Percentiles rank a stretch among this genome's conserved stretches.
These are phyloP conservation scores for Geranomyces michiganensis DNA, from an alignment of 192 early-diverging fungal genomes.

Conservation along the genomic window DNA sequence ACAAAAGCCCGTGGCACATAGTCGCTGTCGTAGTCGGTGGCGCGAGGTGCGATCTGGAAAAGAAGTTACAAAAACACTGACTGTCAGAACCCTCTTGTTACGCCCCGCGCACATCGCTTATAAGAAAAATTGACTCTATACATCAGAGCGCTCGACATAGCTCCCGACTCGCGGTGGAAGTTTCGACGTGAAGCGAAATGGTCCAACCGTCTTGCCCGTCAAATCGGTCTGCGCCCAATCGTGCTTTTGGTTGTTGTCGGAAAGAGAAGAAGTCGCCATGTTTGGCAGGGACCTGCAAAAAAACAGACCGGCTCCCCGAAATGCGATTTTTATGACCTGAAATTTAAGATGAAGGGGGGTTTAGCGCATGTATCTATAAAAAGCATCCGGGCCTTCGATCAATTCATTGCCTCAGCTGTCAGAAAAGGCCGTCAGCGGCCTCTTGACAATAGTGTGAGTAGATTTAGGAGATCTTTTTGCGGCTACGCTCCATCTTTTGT, in stretches of 20 bases:
- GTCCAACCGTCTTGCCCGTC: constrained; percentile 12
- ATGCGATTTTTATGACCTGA: too few relatives aligned
- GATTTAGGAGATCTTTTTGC: too few relatives aligned
- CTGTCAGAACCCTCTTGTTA: background rate
- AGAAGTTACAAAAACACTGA: background rate
- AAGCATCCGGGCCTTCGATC: too few relatives aligned
- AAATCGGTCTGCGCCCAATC: constrained; percentile 1
- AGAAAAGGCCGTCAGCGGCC: too few relatives aligned
- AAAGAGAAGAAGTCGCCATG: too few relatives aligned
- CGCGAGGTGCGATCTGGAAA: constrained; percentile 20
- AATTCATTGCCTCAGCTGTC: too few relatives aligned
- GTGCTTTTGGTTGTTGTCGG: background rate
- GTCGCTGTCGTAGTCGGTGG: constrained; percentile 48
- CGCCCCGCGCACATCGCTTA: background rate
- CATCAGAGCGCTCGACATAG: constrained; percentile 25
- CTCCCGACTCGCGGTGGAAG: constrained; percentile 18
- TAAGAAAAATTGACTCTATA: background rate
- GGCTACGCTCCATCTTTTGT: too few relatives aligned
- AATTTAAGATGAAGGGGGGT: too few relatives aligned
- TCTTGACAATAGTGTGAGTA: too few relatives aligned
- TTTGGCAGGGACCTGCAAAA: too few relatives aligned
- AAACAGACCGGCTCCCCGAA: too few relatives aligned
- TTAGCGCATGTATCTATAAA: too few relatives aligned
- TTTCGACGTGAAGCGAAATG: constrained; percentile 20
- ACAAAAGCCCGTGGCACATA: constrained; percentile 55